These are phyloP conservation scores for Starmerella floris DNA, from an alignment of 805 yeast species.

Conservation along the genomic window DNA sequence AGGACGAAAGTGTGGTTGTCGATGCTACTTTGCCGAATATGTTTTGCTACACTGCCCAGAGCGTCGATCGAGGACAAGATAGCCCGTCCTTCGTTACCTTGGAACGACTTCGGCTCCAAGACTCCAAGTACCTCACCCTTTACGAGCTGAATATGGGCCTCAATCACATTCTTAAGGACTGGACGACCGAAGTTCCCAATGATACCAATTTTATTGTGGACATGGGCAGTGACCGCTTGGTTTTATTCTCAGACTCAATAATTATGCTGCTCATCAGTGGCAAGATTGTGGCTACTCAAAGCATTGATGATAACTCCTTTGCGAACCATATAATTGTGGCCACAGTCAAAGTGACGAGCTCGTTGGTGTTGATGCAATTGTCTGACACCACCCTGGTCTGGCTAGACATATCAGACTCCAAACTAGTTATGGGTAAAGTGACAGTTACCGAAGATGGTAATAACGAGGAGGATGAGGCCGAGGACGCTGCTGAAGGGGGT, in stretches of 20 bases:
- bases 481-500: not conserved
- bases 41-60: constrained; percentile 42
- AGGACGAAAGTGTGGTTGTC: not conserved
- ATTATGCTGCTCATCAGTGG: not conserved
- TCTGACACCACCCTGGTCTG: not conserved
- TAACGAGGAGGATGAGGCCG: not conserved
- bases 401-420: not conserved
- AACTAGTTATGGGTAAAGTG: not conserved
- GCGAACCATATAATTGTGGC: not conserved
- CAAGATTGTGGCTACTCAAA: not conserved
- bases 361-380: not conserved
- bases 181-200: constrained; percentile 30
- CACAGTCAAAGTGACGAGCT: not conserved
- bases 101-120: constrained; percentile 39
- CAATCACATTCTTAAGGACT: constrained; percentile 52
- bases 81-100: constrained; percentile 77
- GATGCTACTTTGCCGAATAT: constrained; percentile 15
- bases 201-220: constrained; percentile 16
- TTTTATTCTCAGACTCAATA: not conserved
- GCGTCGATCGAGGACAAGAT: constrained; percentile 63
- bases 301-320: not conserved
- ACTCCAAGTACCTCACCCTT: constrained; percentile 36
- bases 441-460: not conserved
- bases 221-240: not conserved
- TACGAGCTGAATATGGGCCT: constrained; percentile 81